A percentile compares a stretch with the other conserved stretches of the same genome.
Conservation (phyloP, 257 asterid genomes). For the Solanum lignicaule region DNA sequence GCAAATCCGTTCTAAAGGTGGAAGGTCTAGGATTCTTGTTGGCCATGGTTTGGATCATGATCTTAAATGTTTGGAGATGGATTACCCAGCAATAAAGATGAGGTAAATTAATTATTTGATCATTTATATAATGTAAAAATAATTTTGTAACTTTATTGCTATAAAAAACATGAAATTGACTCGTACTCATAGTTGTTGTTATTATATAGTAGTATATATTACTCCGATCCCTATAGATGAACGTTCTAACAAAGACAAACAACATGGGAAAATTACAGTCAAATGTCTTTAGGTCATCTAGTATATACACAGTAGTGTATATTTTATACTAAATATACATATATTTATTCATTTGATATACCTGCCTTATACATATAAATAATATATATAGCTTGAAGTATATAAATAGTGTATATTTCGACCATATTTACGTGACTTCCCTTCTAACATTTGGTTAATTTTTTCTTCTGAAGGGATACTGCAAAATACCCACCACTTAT, state of each 20-base stretch:
- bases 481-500: constrained; percentile 77
- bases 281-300: background rate
- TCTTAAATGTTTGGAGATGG: constrained; percentile 67
- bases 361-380: background rate
- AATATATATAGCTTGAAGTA: background rate
- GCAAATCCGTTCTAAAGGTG: constrained; percentile 75
- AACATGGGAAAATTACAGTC: background rate
- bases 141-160: background rate
- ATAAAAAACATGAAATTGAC: background rate
- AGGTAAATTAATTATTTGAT: constrained; percentile 31
- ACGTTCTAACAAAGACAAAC: background rate
- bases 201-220: background rate
- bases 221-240: background rate
- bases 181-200: background rate
- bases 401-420: background rate
- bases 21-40: constrained; percentile 70
- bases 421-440: background rate
- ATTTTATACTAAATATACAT: background rate
- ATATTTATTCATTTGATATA: background rate
- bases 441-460: background rate
- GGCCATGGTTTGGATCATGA: constrained; percentile 90
- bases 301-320: background rate
- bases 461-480: constrained; percentile 49
- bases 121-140: background rate
- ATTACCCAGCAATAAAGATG: constrained; percentile 52